phyloP scores from a whole-genome alignment of 2,329 filamentous ascomycete species.

The Colletotrichum melonis region DNA sequence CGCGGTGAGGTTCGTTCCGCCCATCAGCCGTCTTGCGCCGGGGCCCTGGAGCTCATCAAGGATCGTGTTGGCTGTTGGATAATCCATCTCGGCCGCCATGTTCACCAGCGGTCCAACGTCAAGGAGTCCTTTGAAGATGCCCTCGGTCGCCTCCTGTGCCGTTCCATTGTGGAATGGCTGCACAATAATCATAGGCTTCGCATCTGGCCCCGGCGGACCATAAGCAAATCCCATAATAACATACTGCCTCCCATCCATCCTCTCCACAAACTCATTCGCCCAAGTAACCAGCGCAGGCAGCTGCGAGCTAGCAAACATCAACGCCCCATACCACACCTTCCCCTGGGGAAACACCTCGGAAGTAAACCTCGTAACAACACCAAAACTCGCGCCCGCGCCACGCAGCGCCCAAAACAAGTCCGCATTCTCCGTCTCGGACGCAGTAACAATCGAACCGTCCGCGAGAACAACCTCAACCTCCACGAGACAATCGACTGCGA shows the following conservation, averaged over 20 bases:
- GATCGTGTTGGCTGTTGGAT: constrained; percentile 51
- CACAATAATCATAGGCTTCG: constrained; percentile 42
- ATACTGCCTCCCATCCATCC: constrained; percentile 38
- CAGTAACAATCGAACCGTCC: constrained; percentile 47
- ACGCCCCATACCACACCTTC: constrained; percentile 44
- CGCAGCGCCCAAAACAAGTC: constrained; percentile 55
- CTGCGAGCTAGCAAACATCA: constrained; percentile 41
- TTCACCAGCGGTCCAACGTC: constrained; percentile 48
- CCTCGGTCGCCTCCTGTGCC: constrained; percentile 45
- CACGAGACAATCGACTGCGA: constrained; percentile 56
- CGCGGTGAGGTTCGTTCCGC: constrained; percentile 56
- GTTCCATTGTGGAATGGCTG: constrained; percentile 50
- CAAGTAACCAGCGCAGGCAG: constrained; percentile 41
- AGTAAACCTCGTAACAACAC: constrained; percentile 54
- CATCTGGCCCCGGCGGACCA: constrained; percentile 42
- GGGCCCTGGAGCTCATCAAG: constrained; percentile 49
- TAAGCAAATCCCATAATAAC: constrained; percentile 31
- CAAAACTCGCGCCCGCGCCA: constrained; percentile 55
- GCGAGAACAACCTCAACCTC: constrained; percentile 53
- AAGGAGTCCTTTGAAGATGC: constrained; percentile 49
- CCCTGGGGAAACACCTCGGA: constrained; percentile 45
- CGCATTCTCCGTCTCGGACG: constrained; percentile 54
- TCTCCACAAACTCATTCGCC: constrained; percentile 44
- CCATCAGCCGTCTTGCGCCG: constrained; percentile 51
- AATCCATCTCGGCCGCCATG: constrained; percentile 52